Conservation (phyloP, 805 yeast species). For the Lipomyces yamadae region DNA sequence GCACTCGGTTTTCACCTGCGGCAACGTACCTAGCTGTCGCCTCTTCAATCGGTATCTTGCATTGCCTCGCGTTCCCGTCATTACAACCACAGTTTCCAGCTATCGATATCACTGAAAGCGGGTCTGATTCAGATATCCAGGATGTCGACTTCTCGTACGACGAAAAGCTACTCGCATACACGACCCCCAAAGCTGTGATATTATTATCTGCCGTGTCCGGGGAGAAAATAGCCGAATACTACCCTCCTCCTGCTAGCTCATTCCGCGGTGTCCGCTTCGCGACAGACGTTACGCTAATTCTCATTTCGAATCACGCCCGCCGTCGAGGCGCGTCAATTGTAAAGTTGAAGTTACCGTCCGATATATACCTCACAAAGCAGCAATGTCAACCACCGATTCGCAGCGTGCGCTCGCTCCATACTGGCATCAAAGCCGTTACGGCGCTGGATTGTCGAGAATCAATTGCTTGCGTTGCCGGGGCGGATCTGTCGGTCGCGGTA, state of each 20-base stretch:
- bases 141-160: conserved; percentile 72
- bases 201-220: conserved; percentile 59
- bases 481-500: conserved; percentile 70
- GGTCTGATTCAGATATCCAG: conserved; percentile 48
- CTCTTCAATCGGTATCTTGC: conserved; percentile 63
- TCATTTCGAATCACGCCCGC: conserved; percentile 28
- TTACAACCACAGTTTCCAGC: conserved; percentile 51
- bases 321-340: conserved; percentile 31
- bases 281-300: conserved; percentile 14
- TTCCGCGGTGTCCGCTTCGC: conserved; percentile 32
- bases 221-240: conserved; percentile 35
- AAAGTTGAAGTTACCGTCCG: conserved; percentile 26
- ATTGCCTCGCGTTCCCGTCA: conserved; percentile 61
- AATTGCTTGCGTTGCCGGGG: conserved; percentile 62
- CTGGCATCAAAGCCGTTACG: conserved; percentile 48
- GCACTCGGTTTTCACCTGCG: conserved; percentile 61
- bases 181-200: conserved; percentile 61
- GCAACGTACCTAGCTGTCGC: conserved; percentile 70
- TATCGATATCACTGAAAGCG: conserved; percentile 52
- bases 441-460: conserved; percentile 56
- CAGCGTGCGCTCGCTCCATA: conserved; percentile 21
- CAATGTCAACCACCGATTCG: conserved; percentile 26
- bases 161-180: conserved; percentile 66
- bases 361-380: conserved; percentile 22
- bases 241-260: conserved; percentile 27